A percentile compares a stretch with the other conserved stretches of the same genome.
Evolutionary conservation across 1,139 yeast genomes (phyloP).

Genomic region (Maudiozyma humilis): DNA sequence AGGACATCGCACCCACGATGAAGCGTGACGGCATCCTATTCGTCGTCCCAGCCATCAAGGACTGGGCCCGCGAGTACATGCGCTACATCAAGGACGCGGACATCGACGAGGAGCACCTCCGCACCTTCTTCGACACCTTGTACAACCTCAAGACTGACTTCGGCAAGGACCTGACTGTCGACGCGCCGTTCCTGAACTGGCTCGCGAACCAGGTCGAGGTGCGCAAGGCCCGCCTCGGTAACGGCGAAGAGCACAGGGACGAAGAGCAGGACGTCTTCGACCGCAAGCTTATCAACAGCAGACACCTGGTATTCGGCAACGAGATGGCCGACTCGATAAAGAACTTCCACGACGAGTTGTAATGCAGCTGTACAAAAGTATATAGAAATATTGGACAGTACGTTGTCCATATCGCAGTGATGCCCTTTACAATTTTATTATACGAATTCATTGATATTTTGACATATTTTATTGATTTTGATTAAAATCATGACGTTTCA

Average conservation of each 20-base stretch:
- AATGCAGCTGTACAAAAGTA: background rate
- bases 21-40: slow-evolving; percentile 8
- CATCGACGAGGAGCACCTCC: slow-evolving; percentile 36
- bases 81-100: slow-evolving; percentile 24
- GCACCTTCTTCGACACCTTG: slow-evolving; percentile 39
- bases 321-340: slow-evolving; percentile 47
- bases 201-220: slow-evolving; percentile 43
- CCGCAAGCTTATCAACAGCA: slow-evolving; percentile 43
- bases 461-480: too few species aligned
- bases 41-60: slow-evolving; percentile 8
- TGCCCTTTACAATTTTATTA: too few species aligned
- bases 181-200: slow-evolving; percentile 49
- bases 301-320: slow-evolving; percentile 74
- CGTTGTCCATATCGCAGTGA: background rate
- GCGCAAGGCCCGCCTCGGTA: slow-evolving; percentile 31
- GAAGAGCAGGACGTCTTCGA: slow-evolving; percentile 35
- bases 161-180: slow-evolving; percentile 25
- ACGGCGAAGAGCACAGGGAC: slow-evolving; percentile 24
- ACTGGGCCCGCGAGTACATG: slow-evolving; percentile 24
- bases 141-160: slow-evolving; percentile 31
- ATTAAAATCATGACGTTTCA: too few species aligned
- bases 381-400: background rate
- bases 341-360: slow-evolving; percentile 14
- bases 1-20: slow-evolving; percentile 12
- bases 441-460: too few species aligned